phyloP scores from a whole-genome alignment of 192 early-diverging fungal genomes.

The Polychytrium aggregatum region DNA sequence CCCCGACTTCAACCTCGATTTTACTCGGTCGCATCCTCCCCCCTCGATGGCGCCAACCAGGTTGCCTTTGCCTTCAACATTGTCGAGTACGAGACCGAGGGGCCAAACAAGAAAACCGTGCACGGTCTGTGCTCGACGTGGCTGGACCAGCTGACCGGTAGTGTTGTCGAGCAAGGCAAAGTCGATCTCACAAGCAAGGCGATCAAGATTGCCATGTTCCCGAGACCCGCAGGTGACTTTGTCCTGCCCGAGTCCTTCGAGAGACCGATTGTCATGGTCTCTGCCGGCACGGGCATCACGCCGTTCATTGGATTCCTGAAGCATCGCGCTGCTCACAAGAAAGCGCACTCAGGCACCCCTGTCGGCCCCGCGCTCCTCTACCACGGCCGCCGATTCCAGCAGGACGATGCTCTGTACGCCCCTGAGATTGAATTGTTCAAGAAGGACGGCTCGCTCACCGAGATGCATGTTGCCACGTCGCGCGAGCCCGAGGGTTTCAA shows the following conservation, averaged over 20 bases:
- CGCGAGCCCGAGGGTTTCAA: conserved; percentile 32
- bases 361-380: conserved; percentile 60
- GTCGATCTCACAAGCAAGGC: background rate
- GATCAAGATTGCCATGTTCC: conserved; percentile 20
- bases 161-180: conserved; percentile 2
- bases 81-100: conserved; percentile 33
- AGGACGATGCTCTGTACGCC: conserved; percentile 60
- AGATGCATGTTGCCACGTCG: conserved; percentile 55
- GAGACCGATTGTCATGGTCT: conserved; percentile 70
- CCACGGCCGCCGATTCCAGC: conserved; percentile 68
- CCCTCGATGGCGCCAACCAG: conserved; percentile 29
- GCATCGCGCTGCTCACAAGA: conserved; percentile 47
- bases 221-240: conserved; percentile 36
- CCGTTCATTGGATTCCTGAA: conserved; percentile 86
- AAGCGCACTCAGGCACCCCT: conserved; percentile 11
- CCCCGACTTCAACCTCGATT: conserved; percentile 73
- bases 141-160: conserved; percentile 56
- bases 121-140: conserved; percentile 64
- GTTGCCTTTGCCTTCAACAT: conserved; percentile 83
- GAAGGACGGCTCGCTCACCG: conserved; percentile 38
- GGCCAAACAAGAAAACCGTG: conserved; percentile 27
- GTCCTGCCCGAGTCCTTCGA: conserved; percentile 44
- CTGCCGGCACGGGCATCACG: conserved; percentile 91
- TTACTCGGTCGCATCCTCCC: conserved; percentile 76
- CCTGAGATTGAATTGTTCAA: conserved; percentile 41